These are phyloP conservation scores for Syzygium aqueum DNA, from an alignment of 345 rosid genomes.

Conservation along the genomic window DNA sequence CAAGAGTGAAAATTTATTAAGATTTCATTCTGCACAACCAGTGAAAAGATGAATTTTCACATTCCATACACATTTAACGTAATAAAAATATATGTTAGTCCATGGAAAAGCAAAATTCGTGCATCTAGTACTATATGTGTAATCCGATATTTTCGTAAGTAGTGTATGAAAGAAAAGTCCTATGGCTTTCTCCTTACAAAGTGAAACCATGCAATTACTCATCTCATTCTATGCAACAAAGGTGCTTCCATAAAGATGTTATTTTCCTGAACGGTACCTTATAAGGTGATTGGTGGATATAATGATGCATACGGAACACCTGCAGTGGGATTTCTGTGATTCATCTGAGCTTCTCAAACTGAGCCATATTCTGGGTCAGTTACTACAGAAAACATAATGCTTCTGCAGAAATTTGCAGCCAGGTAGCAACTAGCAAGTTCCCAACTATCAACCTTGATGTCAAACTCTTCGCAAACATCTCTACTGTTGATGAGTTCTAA, in stretches of 20 bases:
- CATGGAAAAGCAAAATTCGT: neutral
- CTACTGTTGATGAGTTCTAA: neutral
- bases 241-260: neutral
- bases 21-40: neutral
- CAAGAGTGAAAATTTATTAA: neutral
- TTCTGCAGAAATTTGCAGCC: neutral
- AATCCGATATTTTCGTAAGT: neutral
- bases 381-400: neutral
- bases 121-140: neutral
- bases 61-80: neutral
- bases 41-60: neutral
- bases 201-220: neutral
- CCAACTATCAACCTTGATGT: neutral
- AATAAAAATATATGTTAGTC: neutral
- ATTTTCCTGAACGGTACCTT: neutral
- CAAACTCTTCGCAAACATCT: neutral
- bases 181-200: neutral
- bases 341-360: neutral
- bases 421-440: neutral
- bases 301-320: neutral
- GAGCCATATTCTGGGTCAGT: neutral
- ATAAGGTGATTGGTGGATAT: neutral
- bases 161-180: neutral
- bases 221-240: neutral
- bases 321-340: neutral